A percentile compares a stretch with the other conserved stretches of the same genome.
These are phyloP conservation scores for Phyllosticta paracitricarpa DNA, from an alignment of 2,329 filamentous ascomycete species.

Conservation along the genomic window DNA sequence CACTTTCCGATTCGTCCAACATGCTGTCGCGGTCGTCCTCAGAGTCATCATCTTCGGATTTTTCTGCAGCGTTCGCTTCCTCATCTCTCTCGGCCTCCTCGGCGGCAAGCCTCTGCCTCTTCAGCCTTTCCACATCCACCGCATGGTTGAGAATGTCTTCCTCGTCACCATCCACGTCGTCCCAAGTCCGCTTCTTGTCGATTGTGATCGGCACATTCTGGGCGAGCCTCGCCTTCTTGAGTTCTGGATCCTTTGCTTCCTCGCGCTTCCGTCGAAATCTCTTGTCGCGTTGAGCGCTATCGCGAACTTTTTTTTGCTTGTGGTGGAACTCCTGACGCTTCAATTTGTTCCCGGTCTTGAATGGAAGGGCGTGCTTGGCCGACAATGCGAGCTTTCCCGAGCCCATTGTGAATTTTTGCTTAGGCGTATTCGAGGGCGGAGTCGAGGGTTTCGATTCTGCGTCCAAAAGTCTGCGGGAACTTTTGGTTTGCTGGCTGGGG, in stretches of 20 bases:
- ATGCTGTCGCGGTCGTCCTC: slow-evolving; percentile 64
- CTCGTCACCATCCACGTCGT: slow-evolving; percentile 13
- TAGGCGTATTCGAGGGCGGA: neutral
- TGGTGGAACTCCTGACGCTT: slow-evolving; percentile 69
- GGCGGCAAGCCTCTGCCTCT: slow-evolving; percentile 12
- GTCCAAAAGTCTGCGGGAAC: neutral
- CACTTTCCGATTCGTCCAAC: slow-evolving; percentile 51
- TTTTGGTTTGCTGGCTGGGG: neutral
- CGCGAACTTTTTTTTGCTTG: slow-evolving; percentile 66
- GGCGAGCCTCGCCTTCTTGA: slow-evolving; percentile 62
- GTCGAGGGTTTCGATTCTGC: neutral
- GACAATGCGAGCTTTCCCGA: slow-evolving; percentile 37
- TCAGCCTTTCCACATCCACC: slow-evolving; percentile 30
- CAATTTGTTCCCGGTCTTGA: slow-evolving; percentile 64
- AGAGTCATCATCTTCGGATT: slow-evolving; percentile 42
- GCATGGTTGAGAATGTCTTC: slow-evolving; percentile 27
- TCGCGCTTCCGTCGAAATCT: slow-evolving; percentile 73
- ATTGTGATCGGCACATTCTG: slow-evolving; percentile 73
- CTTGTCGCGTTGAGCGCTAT: slow-evolving; percentile 64
- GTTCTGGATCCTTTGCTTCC: slow-evolving; percentile 70
- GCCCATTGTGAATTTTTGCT: slow-evolving; percentile 33
- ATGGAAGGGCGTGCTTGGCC: slow-evolving; percentile 37
- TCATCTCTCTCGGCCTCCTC: slow-evolving; percentile 19
- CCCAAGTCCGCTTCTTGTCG: slow-evolving; percentile 54
- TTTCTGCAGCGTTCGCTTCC: slow-evolving; percentile 34